Base-by-base conservation (phyloP, 768 basidiomycete genomes). In the Lactarius hengduanensis region DNA sequence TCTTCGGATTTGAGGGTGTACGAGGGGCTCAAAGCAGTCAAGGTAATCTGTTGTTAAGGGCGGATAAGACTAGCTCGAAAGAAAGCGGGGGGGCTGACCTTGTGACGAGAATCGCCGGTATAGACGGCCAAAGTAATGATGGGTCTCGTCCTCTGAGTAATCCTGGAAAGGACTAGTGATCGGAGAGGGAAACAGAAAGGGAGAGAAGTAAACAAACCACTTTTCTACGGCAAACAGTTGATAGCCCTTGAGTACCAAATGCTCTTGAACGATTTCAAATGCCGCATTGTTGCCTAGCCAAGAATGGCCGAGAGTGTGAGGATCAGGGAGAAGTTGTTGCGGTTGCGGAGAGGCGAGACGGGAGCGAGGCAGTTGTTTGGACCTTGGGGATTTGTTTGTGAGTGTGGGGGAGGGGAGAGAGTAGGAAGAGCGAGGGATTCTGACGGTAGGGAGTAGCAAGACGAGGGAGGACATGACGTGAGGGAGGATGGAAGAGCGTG, bases 211-310 rank as follows among this genome's bases (percentile, higher is more conserved):
- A 53, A 53, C 50, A 5, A 26, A 86, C 91, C 92, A 94, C 75
- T 90, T 90, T 79, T 94, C 89, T 10, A 94, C 92, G 0, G 91
- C 92, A 73, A 93, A 94, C 63, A 94, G 80, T 77, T 93, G 92
- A 76, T 87, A 92, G 1, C 88, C 87, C 22, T 79, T 73, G 28
- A 91, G 73, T 55, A 85, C 77, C 56, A 86, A 70, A 20, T 77
- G 75, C 40, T 83, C 80, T 43, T 82, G 78, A 9, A 80, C 80
- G 63, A 85, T 75, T 71, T 82, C 80, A 67, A 87, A 85, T 58
- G 76, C 78, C 57, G 78, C 78, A 22, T 80, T 79, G 11, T 77
- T 72, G 1, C 80, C 80, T 20, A 85, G 75, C 83, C 84, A 84
- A 38, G 72, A 32, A 34, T 71, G 61, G 18, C 69, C 73, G 7